Percentiles rank a stretch among this genome's conserved stretches.
These are phyloP conservation scores for Stachybotrys chlorohalonatus DNA, from an alignment of 2,329 filamentous ascomycete species.

Conservation along the genomic window DNA sequence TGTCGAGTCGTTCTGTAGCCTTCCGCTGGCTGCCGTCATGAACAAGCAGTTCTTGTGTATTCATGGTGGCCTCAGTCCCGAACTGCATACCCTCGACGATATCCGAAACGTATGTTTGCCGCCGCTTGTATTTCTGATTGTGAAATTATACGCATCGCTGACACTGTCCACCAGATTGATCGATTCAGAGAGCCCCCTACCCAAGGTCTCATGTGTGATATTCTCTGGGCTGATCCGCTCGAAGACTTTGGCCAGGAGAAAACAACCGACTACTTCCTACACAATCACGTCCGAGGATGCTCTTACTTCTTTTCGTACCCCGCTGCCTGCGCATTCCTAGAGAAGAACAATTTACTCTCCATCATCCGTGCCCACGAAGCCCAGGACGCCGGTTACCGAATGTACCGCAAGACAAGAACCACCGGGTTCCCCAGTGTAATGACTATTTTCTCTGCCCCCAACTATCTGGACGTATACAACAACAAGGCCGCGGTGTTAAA, in stretches of 20 bases:
- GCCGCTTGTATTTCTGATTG: slow-evolving; percentile 4
- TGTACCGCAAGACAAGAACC: slow-evolving; percentile 97
- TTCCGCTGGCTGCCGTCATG: slow-evolving; percentile 94
- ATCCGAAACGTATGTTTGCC: slow-evolving; percentile 62
- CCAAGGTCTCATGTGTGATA: slow-evolving; percentile 97
- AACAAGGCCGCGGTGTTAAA: slow-evolving; percentile 99
- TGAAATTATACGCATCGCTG: slow-evolving; percentile 1
- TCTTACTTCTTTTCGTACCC: slow-evolving; percentile 99
- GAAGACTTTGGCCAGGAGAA: slow-evolving; percentile 99
- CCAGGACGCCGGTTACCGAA: slow-evolving; percentile 95
- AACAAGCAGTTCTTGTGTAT: slow-evolving; percentile 99
- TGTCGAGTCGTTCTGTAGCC: slow-evolving; percentile 93
- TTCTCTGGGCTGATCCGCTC: slow-evolving; percentile 95
- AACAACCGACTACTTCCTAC: slow-evolving; percentile 92
- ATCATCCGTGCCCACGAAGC: slow-evolving; percentile 97
- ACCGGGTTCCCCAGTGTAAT: slow-evolving; percentile 98
- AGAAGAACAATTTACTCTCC: slow-evolving; percentile 97
- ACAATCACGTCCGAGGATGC: slow-evolving; percentile 97
- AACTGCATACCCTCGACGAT: slow-evolving; percentile 92
- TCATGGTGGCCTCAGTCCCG: slow-evolving; percentile 90
- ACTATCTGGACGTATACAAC: slow-evolving; percentile 99
- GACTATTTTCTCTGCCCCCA: slow-evolving; percentile 99
- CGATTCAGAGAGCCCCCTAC: slow-evolving; percentile 96
- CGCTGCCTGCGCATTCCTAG: slow-evolving; percentile 90
- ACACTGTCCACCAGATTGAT: slow-evolving; percentile 63